Conservation (phyloP, 2,329 filamentous ascomycete species). For the Metarhizium sp. region DNA sequence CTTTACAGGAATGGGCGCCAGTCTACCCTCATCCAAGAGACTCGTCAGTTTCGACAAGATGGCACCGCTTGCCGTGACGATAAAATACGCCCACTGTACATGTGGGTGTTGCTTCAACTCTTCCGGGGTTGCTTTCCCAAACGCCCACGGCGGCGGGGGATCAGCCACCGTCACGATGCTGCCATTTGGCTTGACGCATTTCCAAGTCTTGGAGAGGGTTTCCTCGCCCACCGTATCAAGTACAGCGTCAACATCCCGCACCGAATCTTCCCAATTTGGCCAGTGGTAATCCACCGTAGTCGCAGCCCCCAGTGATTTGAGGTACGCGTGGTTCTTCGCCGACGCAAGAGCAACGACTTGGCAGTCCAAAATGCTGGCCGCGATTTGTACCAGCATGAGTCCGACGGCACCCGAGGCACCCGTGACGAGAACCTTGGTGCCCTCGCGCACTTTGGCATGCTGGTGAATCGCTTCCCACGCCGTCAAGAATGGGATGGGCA, state of each 20-base stretch:
- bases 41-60: slow-evolving; percentile 10
- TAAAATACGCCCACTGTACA: slow-evolving; percentile 20
- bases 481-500: slow-evolving; percentile 22
- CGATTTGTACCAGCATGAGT: slow-evolving; percentile 19
- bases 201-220: slow-evolving; percentile 19
- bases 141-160: slow-evolving; percentile 23
- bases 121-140: slow-evolving; percentile 8
- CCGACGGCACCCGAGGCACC: slow-evolving; percentile 23
- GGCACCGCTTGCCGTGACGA: slow-evolving; percentile 14
- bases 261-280: slow-evolving; percentile 12
- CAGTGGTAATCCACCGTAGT: slow-evolving; percentile 18
- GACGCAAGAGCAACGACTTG: slow-evolving; percentile 21
- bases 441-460: slow-evolving; percentile 9
- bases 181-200: slow-evolving; percentile 18
- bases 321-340: slow-evolving; percentile 2
- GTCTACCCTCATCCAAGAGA: slow-evolving; percentile 13
- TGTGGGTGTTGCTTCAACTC: slow-evolving; percentile 11
- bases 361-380: slow-evolving; percentile 10
- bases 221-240: slow-evolving; percentile 22
- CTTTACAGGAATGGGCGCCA: slow-evolving; percentile 13
- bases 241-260: slow-evolving; percentile 17
- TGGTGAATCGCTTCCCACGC: slow-evolving; percentile 18
- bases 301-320: slow-evolving; percentile 13
- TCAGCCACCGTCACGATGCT: slow-evolving; percentile 25
- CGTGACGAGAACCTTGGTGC: slow-evolving; percentile 17